phyloP scores from a whole-genome alignment of 2,329 filamentous ascomycete genomes.

The Lasiodiplodia sp. region DNA sequence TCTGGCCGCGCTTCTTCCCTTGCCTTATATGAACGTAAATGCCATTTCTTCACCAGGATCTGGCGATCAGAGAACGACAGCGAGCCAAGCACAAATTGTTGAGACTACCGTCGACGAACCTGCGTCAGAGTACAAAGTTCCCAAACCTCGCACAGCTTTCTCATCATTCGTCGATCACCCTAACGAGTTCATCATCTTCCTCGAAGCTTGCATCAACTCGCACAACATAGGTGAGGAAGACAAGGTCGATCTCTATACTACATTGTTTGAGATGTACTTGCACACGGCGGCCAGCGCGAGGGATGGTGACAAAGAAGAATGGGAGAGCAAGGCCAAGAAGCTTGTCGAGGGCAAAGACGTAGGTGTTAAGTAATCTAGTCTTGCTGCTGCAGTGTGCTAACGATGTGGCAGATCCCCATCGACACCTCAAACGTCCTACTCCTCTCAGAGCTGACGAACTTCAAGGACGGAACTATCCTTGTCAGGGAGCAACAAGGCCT shows the following conservation, averaged over 20 bases:
- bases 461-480: constrained; percentile 86
- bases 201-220: constrained; percentile 85
- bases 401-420: constrained; percentile 67
- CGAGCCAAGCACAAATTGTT: constrained; percentile 62
- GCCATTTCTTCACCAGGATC: constrained; percentile 62
- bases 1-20: constrained; percentile 79
- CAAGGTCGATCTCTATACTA: constrained; percentile 88
- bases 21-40: constrained; percentile 82
- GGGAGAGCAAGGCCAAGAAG: constrained; percentile 90
- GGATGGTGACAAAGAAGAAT: constrained; percentile 74
- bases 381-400: constrained; percentile 18
- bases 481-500: constrained; percentile 94
- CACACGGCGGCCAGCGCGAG: constrained; percentile 83
- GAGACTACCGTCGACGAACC: constrained; percentile 61
- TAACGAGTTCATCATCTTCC: constrained; percentile 87
- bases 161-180: constrained; percentile 96
- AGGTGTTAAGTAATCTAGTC: constrained; percentile 33
- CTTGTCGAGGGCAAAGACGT: constrained; percentile 82
- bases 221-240: constrained; percentile 75
- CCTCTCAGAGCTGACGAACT: constrained; percentile 89
- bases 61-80: constrained; percentile 59
- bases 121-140: constrained; percentile 72
- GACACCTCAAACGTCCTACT: constrained; percentile 94
- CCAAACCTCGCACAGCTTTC: constrained; percentile 87
- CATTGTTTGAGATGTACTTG: constrained; percentile 97